Conservation (phyloP, 805 yeast species). For the Candida ipomoeae region DNA sequence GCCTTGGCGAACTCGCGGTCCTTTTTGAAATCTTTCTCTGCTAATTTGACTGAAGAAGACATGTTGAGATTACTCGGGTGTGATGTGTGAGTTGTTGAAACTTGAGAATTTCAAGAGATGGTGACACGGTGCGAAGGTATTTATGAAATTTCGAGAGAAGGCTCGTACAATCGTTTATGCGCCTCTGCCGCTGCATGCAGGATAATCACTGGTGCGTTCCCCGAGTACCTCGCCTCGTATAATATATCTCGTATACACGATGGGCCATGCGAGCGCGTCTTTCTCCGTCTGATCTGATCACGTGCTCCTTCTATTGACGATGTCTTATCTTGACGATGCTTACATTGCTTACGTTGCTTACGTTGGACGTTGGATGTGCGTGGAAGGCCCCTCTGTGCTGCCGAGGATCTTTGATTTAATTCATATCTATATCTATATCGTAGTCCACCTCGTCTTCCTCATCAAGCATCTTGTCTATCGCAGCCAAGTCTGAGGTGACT, state of each 20-base stretch:
- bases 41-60: constrained; percentile 26
- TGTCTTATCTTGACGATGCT: too few species aligned
- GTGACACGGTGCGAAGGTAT: background rate
- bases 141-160: constrained; percentile 3
- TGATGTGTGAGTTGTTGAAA: constrained; percentile 16
- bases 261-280: background rate
- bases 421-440: constrained; percentile 25
- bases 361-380: background rate
- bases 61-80: constrained; percentile 8
- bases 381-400: background rate
- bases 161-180: constrained; percentile 19
- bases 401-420: background rate
- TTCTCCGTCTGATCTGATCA: background rate
- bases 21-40: constrained; percentile 49
- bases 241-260: background rate
- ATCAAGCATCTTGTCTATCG: constrained; percentile 34
- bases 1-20: constrained; percentile 78
- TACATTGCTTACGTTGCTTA: background rate
- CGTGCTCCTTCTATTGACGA: background rate
- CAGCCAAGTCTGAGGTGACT: constrained; percentile 18
- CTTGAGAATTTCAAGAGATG: constrained; percentile 3
- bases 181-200: background rate
- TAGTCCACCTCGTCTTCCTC: constrained; percentile 39
- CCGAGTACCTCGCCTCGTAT: background rate
- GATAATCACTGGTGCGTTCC: background rate